Percentiles rank a stretch among this genome's conserved stretches.
Conservation (phyloP, 2,329 filamentous ascomycete genomes). For the Ceratocystiopsis brevicomis region DNA sequence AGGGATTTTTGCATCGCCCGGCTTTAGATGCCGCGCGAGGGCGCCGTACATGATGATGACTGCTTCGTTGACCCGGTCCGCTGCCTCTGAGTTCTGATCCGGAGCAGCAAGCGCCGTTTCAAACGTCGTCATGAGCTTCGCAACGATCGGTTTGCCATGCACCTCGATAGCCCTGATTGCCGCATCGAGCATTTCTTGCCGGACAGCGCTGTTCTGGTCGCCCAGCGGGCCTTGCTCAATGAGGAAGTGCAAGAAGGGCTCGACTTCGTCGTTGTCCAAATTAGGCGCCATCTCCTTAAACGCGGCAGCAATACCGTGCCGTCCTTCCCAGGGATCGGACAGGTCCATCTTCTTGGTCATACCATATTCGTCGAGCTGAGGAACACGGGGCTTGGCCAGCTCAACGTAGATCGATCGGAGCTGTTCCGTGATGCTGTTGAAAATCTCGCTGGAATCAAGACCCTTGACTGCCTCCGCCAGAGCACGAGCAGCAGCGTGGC, state of each 20-base stretch:
- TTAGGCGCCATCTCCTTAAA: slow-evolving; percentile 63
- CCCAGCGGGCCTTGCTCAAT: slow-evolving; percentile 76
- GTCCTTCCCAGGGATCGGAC: slow-evolving; percentile 75
- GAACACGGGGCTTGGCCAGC: slow-evolving; percentile 63
- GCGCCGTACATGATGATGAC: slow-evolving; percentile 96
- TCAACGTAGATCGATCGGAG: slow-evolving; percentile 57
- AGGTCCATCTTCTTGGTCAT: slow-evolving; percentile 83
- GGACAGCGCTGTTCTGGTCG: slow-evolving; percentile 58
- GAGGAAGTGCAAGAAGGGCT: slow-evolving; percentile 66
- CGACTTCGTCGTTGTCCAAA: slow-evolving; percentile 50
- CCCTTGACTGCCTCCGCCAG: slow-evolving; percentile 53
- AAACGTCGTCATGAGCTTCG: slow-evolving; percentile 81
- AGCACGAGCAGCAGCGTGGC: slow-evolving; percentile 65
- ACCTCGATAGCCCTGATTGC: slow-evolving; percentile 63
- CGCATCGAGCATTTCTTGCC: slow-evolving; percentile 81
- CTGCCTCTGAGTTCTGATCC: slow-evolving; percentile 60
- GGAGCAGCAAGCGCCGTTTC: slow-evolving; percentile 74
- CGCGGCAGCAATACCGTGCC: slow-evolving; percentile 74
- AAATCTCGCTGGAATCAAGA: slow-evolving; percentile 36
- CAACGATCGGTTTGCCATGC: slow-evolving; percentile 66
- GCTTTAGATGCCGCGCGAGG: slow-evolving; percentile 65
- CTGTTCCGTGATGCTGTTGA: slow-evolving; percentile 32
- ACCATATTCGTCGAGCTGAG: slow-evolving; percentile 78
- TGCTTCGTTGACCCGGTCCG: slow-evolving; percentile 86
- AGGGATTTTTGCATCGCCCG: slow-evolving; percentile 73